Base-by-base conservation (phyloP, 129 eudicot species). In the Scalesia atractyloides region DNA sequence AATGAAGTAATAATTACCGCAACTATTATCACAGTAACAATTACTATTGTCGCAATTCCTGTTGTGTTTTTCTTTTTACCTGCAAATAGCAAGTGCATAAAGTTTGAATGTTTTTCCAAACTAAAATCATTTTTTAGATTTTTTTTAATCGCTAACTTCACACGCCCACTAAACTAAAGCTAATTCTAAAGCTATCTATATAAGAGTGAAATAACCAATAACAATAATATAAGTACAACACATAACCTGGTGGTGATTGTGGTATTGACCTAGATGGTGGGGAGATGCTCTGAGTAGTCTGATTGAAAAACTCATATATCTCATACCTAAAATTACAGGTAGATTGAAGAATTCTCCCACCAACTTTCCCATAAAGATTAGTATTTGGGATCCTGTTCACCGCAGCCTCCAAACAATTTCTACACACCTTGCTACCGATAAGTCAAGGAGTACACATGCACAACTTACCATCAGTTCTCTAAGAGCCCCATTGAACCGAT, bases 291-390 rank as follows among this genome's bases (percentile, higher is more conserved):
- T 1, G 18, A 60, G 43, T 30, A 26, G 41, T 30, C 36, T 5
- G 43, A 30, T 13, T 30, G 43, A 60, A 26, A 59, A 60, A 60
- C 1, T 5, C 5, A 60, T 13, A 60, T 30, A 26, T 60, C 65
- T 60, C 65, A 60, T 26, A 60, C 18, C 65, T 60, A 60, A 60
- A 60, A 60, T 60, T 60, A 30, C 65, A 60, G 1, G 43, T 60
- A 26, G 65, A 60, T 60, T 60, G 65, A 26, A 60, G 65, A 60
- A 60, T 60, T 60, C 65, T 60, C 43, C 65, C 65, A 4, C 65
- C 65, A 60, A 12, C 39, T 60, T 5, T 60, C 65, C 44, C 65
- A 60, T 60, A 4, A 30, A 30, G n/a, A 30, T 12, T 5, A 26
- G 65, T 2, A 60, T 30, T 60, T 14, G 41, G 10, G 3, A 60